Base-by-base conservation (phyloP, 176 grass and related monocot genomes). In the Elymus sibiricus region DNA sequence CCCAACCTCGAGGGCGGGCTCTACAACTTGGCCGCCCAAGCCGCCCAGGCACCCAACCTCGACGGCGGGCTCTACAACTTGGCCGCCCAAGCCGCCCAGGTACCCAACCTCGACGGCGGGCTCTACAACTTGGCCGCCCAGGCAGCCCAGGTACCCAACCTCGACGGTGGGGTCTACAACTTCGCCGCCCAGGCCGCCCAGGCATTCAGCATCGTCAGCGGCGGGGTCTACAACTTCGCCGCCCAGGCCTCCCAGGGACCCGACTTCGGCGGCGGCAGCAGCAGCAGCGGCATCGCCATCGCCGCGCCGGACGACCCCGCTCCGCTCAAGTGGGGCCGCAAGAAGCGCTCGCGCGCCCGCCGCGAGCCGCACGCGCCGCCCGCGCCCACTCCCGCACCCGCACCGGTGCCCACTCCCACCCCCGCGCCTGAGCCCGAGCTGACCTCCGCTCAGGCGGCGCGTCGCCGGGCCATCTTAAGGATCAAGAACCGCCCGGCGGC, bases 251-350 rank as follows among this genome's bases (percentile, higher is more conserved):
- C 15, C 5, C 14, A 16, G 47, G 47, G 15, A 17, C 12, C 4
- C 47, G 47, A 17, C 47, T 15, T 51, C 4, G 14, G 46, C 4
- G 5, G 14, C 4, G 46, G 42, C 64, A 47, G 51, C 7, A 4
- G 19, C 19, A 1, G 53, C 53, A 3, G 5, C 1, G 5, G 5
- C 51, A 55, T 21, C 29, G 27, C 49, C 19, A 56, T 56, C 29
- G 43, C 61, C 10, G 37, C 43, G 10, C 32, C 60, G 46, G 86
- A 64, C 31, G 76, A 17, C 5, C 40, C 90, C 26, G 16, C 91
- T 19, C 85, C 88, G 9, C 89, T 97, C 34, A 93, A 88, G 82
- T 97, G 95, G 89, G 92, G 95, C 6, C 91, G 93, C 15, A 93
- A 92, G 70, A 95, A 95, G 87, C 69, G 92, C 32, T 86, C 91